Base-by-base conservation (phyloP, 208 protist genomes). In the Trypanosoma grayi region DNA sequence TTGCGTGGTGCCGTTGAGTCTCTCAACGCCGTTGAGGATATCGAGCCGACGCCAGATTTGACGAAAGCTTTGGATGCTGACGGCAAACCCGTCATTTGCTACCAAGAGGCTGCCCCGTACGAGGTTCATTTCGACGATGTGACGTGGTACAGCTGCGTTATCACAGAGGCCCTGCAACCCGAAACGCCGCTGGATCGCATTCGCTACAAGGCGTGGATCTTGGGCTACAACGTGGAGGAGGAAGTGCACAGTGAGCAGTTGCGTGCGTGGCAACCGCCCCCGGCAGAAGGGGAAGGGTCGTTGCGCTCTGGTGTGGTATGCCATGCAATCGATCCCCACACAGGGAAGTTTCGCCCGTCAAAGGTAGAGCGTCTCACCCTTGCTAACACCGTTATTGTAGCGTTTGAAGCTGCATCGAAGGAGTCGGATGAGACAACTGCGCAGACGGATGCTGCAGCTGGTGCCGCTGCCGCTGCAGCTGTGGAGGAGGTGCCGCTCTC, bases 211-310 rank as follows among this genome's bases (percentile, higher is more conserved):
- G 79, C 60, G 8, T 82, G 72, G 66, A 85, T 93, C 36, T 60
- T 93, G 16, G 87, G 87, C 20, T 87, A 93, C 75, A 74, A 78
- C 44, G 66, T 85, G 14, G 81, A 83, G 52, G 81, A 92, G 60
- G 58, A 60, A 4, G 76, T 85, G 5, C 77, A 74, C 46, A 72
- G 64, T 47, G 87, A 90, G 59, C 55, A 70, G 27, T 64, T 93
- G 60, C 87, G 87, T 14, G 60, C 64, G 16, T 93, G 77, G 76
- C 66, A 68, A 41, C 56, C 71, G 20, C 46, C 50, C 31, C 41
- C 67, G 10, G 33, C 72, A 6, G 61, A 68, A 16, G 41, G 33
- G 16, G 55, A 57, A 22, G 70, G 62, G 33, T 31, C 39, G 31
- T 60, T 93, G 11, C 59, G 72, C n/a, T 70, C 70, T 31, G 83